Evolutionary conservation across 179 eudicot species (phyloP), one percentile per base, ranked within the genome.

Genomic region (Vitellaria paradoxa): DNA sequence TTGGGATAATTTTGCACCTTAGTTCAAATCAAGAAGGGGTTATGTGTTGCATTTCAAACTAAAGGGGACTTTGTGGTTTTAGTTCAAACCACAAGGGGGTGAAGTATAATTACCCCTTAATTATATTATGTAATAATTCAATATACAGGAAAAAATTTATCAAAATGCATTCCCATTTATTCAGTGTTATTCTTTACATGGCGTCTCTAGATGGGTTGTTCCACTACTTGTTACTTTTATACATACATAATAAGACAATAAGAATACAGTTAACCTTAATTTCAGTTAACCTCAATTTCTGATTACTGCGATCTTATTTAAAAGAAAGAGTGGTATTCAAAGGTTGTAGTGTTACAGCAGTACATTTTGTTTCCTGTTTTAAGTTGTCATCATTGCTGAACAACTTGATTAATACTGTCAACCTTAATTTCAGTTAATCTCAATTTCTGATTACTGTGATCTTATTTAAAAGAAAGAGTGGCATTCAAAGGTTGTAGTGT

Each of bases 261-360:
- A 46, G 3, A 45, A 30, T 9, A 46, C 5, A 17, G 37, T 30
- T 30, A 30, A 30, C 37, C 37, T 30, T 30, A 30, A 30, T 30
- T 30, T 30, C 2, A 2, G n/a, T 66, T 47, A 10, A 6, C 53
- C 23, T 68, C 17, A 10, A 68, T 11, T 45, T 15, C 42, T 67
- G 53, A 42, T 68, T 68, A 23, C 53, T 3, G 52, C 17, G 23
- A 52, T 46, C 72, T 10, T 66, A 10, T 69, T 57, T 7, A 49
- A 69, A 20, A 69, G 59, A 45, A 21, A 69, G 42, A 49, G 57
- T 69, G 57, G 30, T 40, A 49, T 69, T 69, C 59, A 50, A 69
- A 20, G 37, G 18, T 47, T 20, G 73, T 12, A 49, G 9, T 50
- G 18, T 69, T 21, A 21, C 40, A 68, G 18, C 11, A 50, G 11